Percentiles rank a stretch among this genome's conserved stretches.
phyloP scores from a whole-genome alignment of 805 yeast species.

The Saccharomycopsis capsularis region DNA sequence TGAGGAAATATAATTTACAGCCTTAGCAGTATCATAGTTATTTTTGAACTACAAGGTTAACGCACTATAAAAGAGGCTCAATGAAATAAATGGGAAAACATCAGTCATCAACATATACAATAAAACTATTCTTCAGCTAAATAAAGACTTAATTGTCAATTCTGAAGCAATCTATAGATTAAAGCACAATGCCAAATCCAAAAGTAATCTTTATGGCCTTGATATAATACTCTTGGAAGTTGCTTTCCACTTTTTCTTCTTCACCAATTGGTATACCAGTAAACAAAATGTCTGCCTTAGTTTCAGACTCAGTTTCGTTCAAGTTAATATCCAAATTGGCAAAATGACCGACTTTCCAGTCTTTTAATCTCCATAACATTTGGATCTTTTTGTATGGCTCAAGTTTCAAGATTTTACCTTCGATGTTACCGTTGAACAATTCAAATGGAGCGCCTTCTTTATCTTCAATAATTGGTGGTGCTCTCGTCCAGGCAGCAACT shows the following conservation, averaged over 20 bases:
- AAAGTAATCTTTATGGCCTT: slow-evolving; percentile 85
- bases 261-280: slow-evolving; percentile 92
- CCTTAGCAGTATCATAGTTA: no score
- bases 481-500: slow-evolving; percentile 87
- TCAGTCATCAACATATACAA: no score
- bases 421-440: slow-evolving; percentile 82
- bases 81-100: no score
- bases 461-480: slow-evolving; percentile 54
- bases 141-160: no score
- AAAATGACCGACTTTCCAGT: slow-evolving; percentile 82
- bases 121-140: no score
- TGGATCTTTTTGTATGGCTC: slow-evolving; percentile 52
- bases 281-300: slow-evolving; percentile 71
- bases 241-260: slow-evolving; percentile 77
- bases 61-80: no score
- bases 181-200: slow-evolving; percentile 92
- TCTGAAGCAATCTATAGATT: no score
- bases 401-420: slow-evolving; percentile 59
- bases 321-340: slow-evolving; percentile 63
- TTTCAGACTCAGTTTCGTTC: slow-evolving; percentile 77
- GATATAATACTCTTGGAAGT: slow-evolving; percentile 85
- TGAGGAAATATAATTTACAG: no score
- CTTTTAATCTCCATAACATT: slow-evolving; percentile 79
- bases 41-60: no score
- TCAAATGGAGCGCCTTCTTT: slow-evolving; percentile 55